Base-by-base conservation (phyloP, 1,284 basidiomycete species). In the Bondarzewia mesenterica region DNA sequence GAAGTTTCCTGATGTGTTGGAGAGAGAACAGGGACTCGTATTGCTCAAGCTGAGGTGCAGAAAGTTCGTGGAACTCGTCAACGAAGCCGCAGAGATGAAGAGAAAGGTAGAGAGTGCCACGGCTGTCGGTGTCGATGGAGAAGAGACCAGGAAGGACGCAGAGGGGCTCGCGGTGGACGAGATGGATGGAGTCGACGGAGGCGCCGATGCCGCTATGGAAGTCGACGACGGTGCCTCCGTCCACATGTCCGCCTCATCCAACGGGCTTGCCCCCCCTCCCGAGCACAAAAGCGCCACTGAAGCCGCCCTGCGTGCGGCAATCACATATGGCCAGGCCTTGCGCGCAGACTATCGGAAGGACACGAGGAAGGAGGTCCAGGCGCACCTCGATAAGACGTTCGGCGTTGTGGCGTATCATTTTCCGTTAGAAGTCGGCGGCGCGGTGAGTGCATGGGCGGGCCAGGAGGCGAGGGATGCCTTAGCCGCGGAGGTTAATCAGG, bases 401-500 rank as follows among this genome's bases (percentile, higher is more conserved):
- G 78, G 83, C 35, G 79, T 92, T 44, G 75, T 91, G 48, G 85
- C 88, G 29, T 91, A 82, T 61, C 75, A 82, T 35, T 80, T 89
- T 60, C 89, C 87, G 20, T 63, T 78, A 51, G 73, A 72, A 49
- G 82, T 76, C 16, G 76, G 80, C 7, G 81, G 81, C 5, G 72
- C 78, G 43, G 74, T 80, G 16, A 75, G 78, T 14, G 77, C 79
- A 56, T 74, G 88, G 26, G 84, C 77, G 10, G 78, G 85, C 29
- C 76, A 80, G 54, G 76, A 75, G 40, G 79, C 86, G 35, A 72
- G 85, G 50, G 71, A 75, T 40, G 65, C 69, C 21, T 70, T 92
- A 43, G 87, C 87, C 20, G 80, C 78, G 49, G 86, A 89, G 65
- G 65, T 91, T 37, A 92, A 92, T 55, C 74, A 81, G 61, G 86